A percentile compares a stretch with the other conserved stretches of the same genome.
Conservation (phyloP, 257 asterid species). For the Solanum paucissectum region DNA sequence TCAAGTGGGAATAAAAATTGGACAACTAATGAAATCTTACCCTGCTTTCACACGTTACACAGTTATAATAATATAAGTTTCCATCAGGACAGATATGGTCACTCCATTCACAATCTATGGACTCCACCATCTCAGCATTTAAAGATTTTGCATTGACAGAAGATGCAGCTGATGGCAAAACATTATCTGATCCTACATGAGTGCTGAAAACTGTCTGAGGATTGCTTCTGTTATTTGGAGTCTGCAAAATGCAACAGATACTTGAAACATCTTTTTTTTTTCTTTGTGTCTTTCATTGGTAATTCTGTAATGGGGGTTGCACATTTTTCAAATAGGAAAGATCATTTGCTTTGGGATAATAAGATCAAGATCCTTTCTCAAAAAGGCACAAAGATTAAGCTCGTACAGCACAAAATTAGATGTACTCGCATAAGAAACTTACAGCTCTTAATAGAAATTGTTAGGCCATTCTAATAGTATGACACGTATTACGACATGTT, state of each 20-base stretch:
- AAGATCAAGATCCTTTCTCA: background rate
- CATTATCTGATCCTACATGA: slow-evolving; percentile 12
- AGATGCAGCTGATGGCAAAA: slow-evolving; percentile 16
- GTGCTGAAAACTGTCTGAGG: slow-evolving; percentile 15
- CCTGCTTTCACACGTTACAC: slow-evolving; percentile 81
- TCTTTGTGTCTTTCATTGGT: background rate
- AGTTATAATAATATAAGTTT: slow-evolving; percentile 60
- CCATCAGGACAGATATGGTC: slow-evolving; percentile 91
- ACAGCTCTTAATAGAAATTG: background rate
- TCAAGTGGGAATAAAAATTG: background rate
- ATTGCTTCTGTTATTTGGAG: slow-evolving; percentile 33
- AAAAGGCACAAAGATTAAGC: background rate
- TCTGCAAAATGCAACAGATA: slow-evolving; percentile 23
- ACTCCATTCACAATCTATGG: slow-evolving; percentile 82
- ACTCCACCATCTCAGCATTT: slow-evolving; percentile 22
- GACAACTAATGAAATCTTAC: slow-evolving; percentile 14
- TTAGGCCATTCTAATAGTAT: background rate
- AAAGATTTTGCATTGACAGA: slow-evolving; percentile 21
- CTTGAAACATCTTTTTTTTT: background rate
- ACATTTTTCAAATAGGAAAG: background rate
- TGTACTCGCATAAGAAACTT: background rate
- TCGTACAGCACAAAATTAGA: background rate
- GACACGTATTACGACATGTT: background rate
- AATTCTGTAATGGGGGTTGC: background rate
- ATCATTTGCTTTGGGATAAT: background rate